A percentile compares a stretch with the other conserved stretches of the same genome.
phyloP scores from a whole-genome alignment of 352 stramenopile species.

The Phytophthora hibernalis region DNA sequence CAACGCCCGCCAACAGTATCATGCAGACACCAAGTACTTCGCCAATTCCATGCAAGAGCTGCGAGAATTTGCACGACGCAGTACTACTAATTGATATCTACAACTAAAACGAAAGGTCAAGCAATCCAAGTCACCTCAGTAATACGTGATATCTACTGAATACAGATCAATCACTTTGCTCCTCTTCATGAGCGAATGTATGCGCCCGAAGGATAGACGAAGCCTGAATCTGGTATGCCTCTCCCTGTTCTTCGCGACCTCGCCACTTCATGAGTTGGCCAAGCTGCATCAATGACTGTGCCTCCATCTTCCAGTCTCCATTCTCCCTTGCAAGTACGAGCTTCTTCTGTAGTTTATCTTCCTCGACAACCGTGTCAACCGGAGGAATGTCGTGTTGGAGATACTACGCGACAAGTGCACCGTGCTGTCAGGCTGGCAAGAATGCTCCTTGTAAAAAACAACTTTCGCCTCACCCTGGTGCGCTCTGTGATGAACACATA shows the following conservation, averaged over 20 bases:
- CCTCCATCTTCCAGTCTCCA: constrained; percentile 71
- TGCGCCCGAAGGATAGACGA: constrained; percentile 59
- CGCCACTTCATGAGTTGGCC: constrained; percentile 85
- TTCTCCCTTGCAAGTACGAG: constrained; percentile 48
- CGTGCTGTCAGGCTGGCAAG: background rate
- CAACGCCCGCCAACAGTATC: constrained; percentile 45
- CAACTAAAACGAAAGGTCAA: constrained; percentile 2
- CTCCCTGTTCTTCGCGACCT: constrained; percentile 49
- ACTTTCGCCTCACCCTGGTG: constrained; percentile 46
- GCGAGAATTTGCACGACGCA: constrained; percentile 31
- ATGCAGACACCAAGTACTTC: constrained; percentile 60
- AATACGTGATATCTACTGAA: background rate
- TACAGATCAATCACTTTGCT: constrained; percentile 25
- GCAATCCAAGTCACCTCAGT: background rate
- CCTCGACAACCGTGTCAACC: constrained; percentile 75
- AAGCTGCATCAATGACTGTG: constrained; percentile 67
- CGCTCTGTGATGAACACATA: constrained; percentile 85
- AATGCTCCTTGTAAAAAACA: background rate
- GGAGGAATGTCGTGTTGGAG: constrained; percentile 69
- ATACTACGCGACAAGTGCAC: constrained; percentile 45
- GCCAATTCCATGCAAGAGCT: constrained; percentile 47
- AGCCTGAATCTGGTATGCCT: constrained; percentile 61
- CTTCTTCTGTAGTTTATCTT: constrained; percentile 74
- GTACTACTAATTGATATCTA: constrained; percentile 6
- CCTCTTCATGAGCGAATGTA: constrained; percentile 53